These are phyloP conservation scores for Cantharellus anzutake DNA, from an alignment of 768 basidiomycete species.

Conservation along the genomic window DNA sequence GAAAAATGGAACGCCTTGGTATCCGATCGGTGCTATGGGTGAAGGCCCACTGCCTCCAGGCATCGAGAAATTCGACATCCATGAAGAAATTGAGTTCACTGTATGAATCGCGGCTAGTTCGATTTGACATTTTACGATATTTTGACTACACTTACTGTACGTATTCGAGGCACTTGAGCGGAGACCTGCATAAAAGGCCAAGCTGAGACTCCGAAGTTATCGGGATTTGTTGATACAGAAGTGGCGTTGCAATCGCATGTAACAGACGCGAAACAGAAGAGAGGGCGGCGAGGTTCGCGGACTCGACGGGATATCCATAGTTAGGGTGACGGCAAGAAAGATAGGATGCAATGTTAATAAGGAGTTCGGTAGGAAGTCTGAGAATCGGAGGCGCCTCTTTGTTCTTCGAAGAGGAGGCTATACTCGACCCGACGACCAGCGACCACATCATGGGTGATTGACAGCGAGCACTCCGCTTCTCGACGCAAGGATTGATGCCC, in stretches of 20 bases:
- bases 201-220: neutral
- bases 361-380: neutral
- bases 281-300: neutral
- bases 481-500: too few relatives aligned
- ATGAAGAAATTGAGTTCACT: neutral
- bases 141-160: neutral
- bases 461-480: too few relatives aligned
- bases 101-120: neutral
- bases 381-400: neutral
- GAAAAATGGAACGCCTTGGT: neutral
- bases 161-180: neutral
- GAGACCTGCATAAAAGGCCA: neutral
- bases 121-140: conserved; percentile 12
- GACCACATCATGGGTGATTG: too few relatives aligned
- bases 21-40: neutral
- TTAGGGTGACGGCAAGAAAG: neutral
- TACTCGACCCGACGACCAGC: too few relatives aligned
- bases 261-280: neutral
- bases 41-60: neutral
- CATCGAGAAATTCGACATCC: neutral
- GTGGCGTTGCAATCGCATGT: neutral
- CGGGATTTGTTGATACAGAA: neutral
- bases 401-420: neutral
- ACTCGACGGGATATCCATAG: neutral
- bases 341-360: neutral